Evolutionary conservation across 805 yeast genomes (phyloP), one percentile per base, ranked within the genome.

Genomic region (Sugiyamaella smithiae): DNA sequence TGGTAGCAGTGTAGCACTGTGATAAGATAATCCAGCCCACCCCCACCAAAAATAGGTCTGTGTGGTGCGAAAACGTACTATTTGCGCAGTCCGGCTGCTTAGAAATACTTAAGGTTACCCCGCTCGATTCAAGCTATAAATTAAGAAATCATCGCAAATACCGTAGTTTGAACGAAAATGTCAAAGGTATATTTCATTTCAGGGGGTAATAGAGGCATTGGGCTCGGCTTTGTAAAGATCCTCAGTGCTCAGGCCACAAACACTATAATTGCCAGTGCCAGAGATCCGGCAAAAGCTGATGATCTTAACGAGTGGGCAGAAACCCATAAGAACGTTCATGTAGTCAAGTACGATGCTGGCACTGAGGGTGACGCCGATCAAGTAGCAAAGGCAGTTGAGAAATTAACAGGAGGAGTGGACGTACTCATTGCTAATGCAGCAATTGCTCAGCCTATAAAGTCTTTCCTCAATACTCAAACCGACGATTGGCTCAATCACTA

Each of bases 201-300:
- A 2, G 73, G 73, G 11, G 62, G 62, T 2, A 60, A 63, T 22
- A 49, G 68, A 6, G 72, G 73, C 17, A 55, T 68, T 38, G 73
- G 72, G 1, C 60, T 60, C 24, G 67, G 69, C 5, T 35, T 69
- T 6, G 70, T 60, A 22, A 58, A 62, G 40, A 54, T 50, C 26
- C 50, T 67, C 5, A 54, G 65, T 32, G 44, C 43, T 9, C 48
- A 56, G 5, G 40, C 59, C 19, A 41, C 53, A 17, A 60, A 55
- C 43, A 17, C 40, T 7, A 64, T 67, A n/a, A 52, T 65, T 40
- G 67, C 64, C 11, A 40, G 58, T 8, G 54, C 51, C 9, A 40
- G 63, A 6, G 51, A 46, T 28, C 54, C 53, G 20, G 6, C 35
- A 2, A 32, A 36, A 5, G 54, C 62, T n/a, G 35, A 45, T 1